Base-by-base conservation (phyloP, 768 basidiomycete genomes). In the Mycena pura region DNA sequence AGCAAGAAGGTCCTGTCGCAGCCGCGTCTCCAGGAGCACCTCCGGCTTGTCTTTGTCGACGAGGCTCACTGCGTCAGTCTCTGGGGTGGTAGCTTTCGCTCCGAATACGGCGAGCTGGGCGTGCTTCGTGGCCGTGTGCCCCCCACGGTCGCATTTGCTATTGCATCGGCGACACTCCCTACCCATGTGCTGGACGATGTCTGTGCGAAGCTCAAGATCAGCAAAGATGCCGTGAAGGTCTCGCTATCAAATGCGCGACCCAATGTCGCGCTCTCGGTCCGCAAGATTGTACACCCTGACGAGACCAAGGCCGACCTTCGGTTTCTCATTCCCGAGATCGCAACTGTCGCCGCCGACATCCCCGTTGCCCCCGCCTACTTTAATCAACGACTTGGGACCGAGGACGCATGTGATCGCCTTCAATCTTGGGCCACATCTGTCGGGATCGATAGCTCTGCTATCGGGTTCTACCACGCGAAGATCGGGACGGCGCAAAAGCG, bases 401-500 rank as follows among this genome's bases (percentile, higher is more conserved):
- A 71, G 52, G 31, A 55, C 13, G 48, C 47, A 25, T 29, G 36
- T 4, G 70, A 71, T 41, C 28, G 53, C 2, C 22, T 57, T 21
- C 55, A 52, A 0, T 32, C 55, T 1, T 72, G 68, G 67, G 63
- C 61, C 3, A 11, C n/a, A 0, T 67, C 67, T 8, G 34, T 41
- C 15, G 65, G 67, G 7, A 63, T 68, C 19, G 22, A 53, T 56
- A 13, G 46, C 29, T 15, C 17, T 10, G 15, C 27, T 5, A 62
- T 71, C 27, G 66, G 52, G 10, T 70, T 63, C 47, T 70, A 70
- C 45, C 68, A 70, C n/a, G n/a, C n/a, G n/a, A n/a, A n/a, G n/a
- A n/a, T n/a, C n/a, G n/a, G n/a, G n/a, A n/a, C n/a, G n/a, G 48
- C 61, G 17, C 52, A 41, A n/a, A 70, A 71, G 56, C 67, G 63